A percentile compares a stretch with the other conserved stretches of the same genome.
Evolutionary conservation across 2,329 filamentous ascomycete species (phyloP).

Genomic region (Ceratocystis huliohia): DNA sequence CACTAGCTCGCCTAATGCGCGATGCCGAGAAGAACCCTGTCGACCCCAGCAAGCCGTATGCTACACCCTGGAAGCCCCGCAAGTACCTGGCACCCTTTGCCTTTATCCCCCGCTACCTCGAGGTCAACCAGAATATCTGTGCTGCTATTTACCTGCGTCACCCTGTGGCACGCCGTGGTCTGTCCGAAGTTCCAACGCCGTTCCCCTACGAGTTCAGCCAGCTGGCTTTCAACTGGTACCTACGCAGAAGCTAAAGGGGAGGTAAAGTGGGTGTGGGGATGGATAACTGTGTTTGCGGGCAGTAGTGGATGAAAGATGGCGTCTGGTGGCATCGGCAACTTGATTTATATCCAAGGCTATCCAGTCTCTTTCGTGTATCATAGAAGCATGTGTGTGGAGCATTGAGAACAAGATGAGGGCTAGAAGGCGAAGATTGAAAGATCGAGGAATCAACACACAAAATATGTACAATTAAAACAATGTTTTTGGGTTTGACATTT

Average conservation of each 20-base stretch:
- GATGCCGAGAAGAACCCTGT: constrained; percentile 61
- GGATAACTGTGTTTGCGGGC: background rate
- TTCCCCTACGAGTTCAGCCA: constrained; percentile 59
- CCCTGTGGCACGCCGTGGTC: constrained; percentile 72
- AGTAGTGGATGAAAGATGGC: background rate
- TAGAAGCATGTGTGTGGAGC: background rate
- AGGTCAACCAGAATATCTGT: constrained; percentile 96
- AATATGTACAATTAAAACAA: background rate
- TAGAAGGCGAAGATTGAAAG: background rate
- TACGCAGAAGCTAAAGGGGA: constrained; percentile 55
- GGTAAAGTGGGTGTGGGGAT: background rate
- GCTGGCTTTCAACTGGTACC: constrained; percentile 87
- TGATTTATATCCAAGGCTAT: background rate
- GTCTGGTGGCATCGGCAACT: background rate
- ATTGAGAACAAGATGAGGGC: background rate
- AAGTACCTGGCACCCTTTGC: constrained; percentile 84
- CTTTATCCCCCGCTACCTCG: constrained; percentile 87
- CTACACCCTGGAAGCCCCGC: constrained; percentile 78
- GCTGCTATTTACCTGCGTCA: constrained; percentile 89
- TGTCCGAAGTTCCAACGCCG: constrained; percentile 74
- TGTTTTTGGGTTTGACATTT: no score
- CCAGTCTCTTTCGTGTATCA: constrained; percentile 11
- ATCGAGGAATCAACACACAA: background rate
- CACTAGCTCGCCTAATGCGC: constrained; percentile 45
- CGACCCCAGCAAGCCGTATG: constrained; percentile 69